Evolutionary conservation across 495 filamentous ascomycete species (phyloP).

Genomic region (Talaromyces liani): DNA sequence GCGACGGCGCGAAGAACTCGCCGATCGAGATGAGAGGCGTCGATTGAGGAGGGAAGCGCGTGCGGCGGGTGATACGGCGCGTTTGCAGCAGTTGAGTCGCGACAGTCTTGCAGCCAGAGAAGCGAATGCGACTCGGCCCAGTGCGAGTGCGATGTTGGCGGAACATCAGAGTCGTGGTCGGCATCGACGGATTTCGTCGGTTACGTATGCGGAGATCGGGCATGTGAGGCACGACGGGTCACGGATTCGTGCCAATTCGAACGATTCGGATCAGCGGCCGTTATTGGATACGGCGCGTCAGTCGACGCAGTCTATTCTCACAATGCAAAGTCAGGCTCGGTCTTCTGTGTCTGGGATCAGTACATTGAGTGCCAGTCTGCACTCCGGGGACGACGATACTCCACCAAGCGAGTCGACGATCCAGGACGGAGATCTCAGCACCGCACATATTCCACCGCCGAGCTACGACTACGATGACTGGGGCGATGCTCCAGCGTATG

Average conservation of each 20-base stretch:
- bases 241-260: conserved; percentile 71
- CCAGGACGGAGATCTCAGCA: conserved; percentile 29
- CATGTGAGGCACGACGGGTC: conserved; percentile 85
- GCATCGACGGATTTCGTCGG: conserved; percentile 70
- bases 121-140: conserved; percentile 23
- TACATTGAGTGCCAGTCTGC: conserved; percentile 5
- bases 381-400: conserved; percentile 23
- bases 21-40: conserved; percentile 68
- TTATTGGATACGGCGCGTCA: conserved; percentile 57
- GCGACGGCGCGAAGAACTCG: conserved; percentile 65
- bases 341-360: conserved; percentile 30
- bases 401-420: conserved; percentile 19
- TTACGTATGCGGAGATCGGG: conserved; percentile 80
- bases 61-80: conserved; percentile 54
- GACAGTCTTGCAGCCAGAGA: conserved; percentile 27
- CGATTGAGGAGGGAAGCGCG: conserved; percentile 60
- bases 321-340: conserved; percentile 23
- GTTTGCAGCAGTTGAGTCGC: conserved; percentile 51
- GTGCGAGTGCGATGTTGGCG: conserved; percentile 41
- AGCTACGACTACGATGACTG: conserved; percentile 42
- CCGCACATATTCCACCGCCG: conserved; percentile 31
- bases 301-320: conserved; percentile 20
- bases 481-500: conserved; percentile 42
- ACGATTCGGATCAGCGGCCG: conserved; percentile 67
- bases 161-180: conserved; percentile 63